Base-by-base conservation (phyloP, 108 stramenopile species). In the Mediolabrus comicus region DNA sequence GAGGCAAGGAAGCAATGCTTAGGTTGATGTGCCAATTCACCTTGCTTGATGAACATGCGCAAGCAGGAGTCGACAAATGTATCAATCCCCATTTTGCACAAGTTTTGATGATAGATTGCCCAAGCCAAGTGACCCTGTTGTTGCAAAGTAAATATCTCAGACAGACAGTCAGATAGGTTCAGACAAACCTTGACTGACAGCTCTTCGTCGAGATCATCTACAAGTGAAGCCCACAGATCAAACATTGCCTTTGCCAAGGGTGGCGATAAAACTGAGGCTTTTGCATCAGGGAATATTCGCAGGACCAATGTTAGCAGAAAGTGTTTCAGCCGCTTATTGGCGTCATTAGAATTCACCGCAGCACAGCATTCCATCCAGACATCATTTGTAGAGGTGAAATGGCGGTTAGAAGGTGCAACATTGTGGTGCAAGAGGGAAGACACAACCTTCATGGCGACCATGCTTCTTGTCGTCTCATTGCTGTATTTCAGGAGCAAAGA, bases 261-360 rank as follows among this genome's bases (percentile, higher is more conserved):
- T 16, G 30, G 30, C 22, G 57, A 26, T 12, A 43, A 27, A 12
- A 24, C 14, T 43, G 16, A 10, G 0, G 4, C 25, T 22, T 67
- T 55, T n/a, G 28, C 22, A 22, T 25, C 27, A 32, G 64, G 59
- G 9, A 71, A 27, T 0, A 58, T 19, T 24, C 57, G 28, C 31
- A 78, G 28, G 19, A 71, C 33, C 24, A 71, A 49, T 26, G 27
- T 35, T 14, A 71, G 60, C 14, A 77, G 59, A 59, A 78, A 78
- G 35, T 71, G 41, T 67, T 39, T 62, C 43, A 72, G 26, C 0
- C 31, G 52, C 22, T 28, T 36, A 10, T 53, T 34, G 25, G 10
- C 32, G 22, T 31, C 28, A 30, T 39, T 43, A 16, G 54, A 72
- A 32, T 53, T 27, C 34, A 72, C 33, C 19, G 26, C 52, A 54